Base-by-base conservation (phyloP, 2,329 filamentous ascomycete genomes). In the Atkinsonella texensis region DNA sequence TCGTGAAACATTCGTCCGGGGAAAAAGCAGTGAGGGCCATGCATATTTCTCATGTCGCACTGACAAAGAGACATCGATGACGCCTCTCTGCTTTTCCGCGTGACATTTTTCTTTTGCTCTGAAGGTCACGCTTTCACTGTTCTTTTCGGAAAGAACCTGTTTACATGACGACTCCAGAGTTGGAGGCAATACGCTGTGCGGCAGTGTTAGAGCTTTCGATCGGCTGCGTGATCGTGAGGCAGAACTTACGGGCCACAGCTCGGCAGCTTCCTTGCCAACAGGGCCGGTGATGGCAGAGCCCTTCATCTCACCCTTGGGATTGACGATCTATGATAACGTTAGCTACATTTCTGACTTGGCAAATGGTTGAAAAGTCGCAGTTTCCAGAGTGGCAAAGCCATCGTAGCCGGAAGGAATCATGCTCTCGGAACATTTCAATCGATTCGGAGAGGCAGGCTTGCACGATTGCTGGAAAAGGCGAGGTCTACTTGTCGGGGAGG, bases 281-380 rank as follows among this genome's bases (percentile, higher is more conserved):
- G 93, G 93, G 65, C 93, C 93, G 66, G 93, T 98, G 74, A 98
- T 98, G 74, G 93, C 93, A 61, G 89, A 96, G 71, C 93, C 93
- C 87, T 98, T 98, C 93, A 98, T 98, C 81, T 98, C 93, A 79
- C 93, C 93, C 87, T 98, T 98, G 76, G 91, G 89, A 83, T 98
- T 98, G 81, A 98, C 93, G 70, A 98, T 98, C 87, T 93, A 68
- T 33, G 13, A 23, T 13, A 4, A 3, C 9, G 33, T 54, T 48
- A 54, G 50, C 45, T 49, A 6, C 4, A n/a, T 28, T 20, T 20
- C 13, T 23, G 31, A 20, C 43, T 39, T 38, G 41, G n/a, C 11
- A 13, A 40, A 23, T 23, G 20, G 17, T 12, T 15, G 8, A 18
- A 18, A 31, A 12, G 13, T 38, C 12, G 35, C 11, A 38, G 15